phyloP scores from a whole-genome alignment of 352 stramenopile species.

The Plasmopara muralis region DNA sequence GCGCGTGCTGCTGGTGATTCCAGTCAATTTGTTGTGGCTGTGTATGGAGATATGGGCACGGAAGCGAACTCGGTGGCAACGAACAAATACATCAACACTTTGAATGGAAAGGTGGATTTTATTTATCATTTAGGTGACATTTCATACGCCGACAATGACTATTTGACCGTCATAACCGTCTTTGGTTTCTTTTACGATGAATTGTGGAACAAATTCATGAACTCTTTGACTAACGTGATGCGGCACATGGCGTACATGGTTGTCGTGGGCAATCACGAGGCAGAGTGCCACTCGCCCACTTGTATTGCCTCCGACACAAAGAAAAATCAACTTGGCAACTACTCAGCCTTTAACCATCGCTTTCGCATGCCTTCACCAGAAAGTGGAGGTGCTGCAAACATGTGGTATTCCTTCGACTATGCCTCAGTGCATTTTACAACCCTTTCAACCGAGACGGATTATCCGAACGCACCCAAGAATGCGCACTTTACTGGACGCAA shows the following conservation, averaged over 20 bases:
- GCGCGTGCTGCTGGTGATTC: slow-evolving; percentile 23
- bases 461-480: slow-evolving; percentile 26
- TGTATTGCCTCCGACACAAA: slow-evolving; percentile 22
- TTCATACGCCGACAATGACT: slow-evolving; percentile 41
- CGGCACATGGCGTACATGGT: slow-evolving; percentile 57
- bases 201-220: no score
- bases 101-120: slow-evolving; percentile 28
- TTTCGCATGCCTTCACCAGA: slow-evolving; percentile 35
- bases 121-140: slow-evolving; percentile 39
- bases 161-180: slow-evolving; percentile 3
- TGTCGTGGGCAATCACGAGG: slow-evolving; percentile 64
- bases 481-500: slow-evolving; percentile 19
- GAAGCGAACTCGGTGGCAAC: slow-evolving; percentile 23
- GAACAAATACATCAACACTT: slow-evolving; percentile 26
- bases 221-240: slow-evolving; percentile 31
- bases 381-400: slow-evolving; percentile 30
- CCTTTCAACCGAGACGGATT: slow-evolving; percentile 64
- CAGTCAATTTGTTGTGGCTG: slow-evolving; percentile 24
- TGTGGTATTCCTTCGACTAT: slow-evolving; percentile 42
- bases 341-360: slow-evolving; percentile 44
- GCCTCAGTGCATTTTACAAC: slow-evolving; percentile 57
- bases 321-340: slow-evolving; percentile 33
- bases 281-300: slow-evolving; percentile 38
- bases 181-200: no score
- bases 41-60: slow-evolving; percentile 37